These are phyloP conservation scores for Fusarium buharicum DNA, from an alignment of 2,329 filamentous ascomycete genomes.

Conservation along the genomic window DNA sequence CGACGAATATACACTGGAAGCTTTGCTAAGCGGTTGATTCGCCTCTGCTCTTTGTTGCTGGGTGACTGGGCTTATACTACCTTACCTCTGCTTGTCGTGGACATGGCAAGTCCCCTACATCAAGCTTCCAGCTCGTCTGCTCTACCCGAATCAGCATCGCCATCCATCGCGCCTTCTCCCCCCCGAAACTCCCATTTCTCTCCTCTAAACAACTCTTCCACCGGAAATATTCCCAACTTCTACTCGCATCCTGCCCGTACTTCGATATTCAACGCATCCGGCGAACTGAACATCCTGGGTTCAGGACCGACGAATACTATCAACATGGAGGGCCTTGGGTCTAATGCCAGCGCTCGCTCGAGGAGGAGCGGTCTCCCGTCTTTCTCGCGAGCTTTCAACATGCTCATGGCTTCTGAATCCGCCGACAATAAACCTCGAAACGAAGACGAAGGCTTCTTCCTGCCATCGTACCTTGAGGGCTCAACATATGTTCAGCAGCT, in stretches of 20 bases:
- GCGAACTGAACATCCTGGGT: slow-evolving; percentile 46
- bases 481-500: slow-evolving; percentile 83
- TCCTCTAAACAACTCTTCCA: slow-evolving; percentile 27
- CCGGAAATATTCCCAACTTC: slow-evolving; percentile 37
- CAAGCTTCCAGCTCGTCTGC: slow-evolving; percentile 39
- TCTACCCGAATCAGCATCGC: slow-evolving; percentile 39
- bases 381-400: slow-evolving; percentile 65
- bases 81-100: slow-evolving; percentile 24
- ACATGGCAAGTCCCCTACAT: slow-evolving; percentile 43
- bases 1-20: slow-evolving; percentile 22
- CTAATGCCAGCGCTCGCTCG: slow-evolving; percentile 42
- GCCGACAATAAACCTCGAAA: slow-evolving; percentile 42
- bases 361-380: slow-evolving; percentile 53
- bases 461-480: slow-evolving; percentile 82
- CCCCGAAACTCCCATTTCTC: slow-evolving; percentile 34
- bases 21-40: slow-evolving; percentile 24
- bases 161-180: slow-evolving; percentile 32
- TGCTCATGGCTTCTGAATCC: slow-evolving; percentile 54
- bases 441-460: slow-evolving; percentile 69
- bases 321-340: slow-evolving; percentile 51
- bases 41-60: slow-evolving; percentile 8
- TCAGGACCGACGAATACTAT: slow-evolving; percentile 22
- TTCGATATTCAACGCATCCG: slow-evolving; percentile 61
- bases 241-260: slow-evolving; percentile 48
- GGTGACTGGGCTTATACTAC: slow-evolving; percentile 12